Percentiles rank a stretch among this genome's conserved stretches.
Conservation (phyloP, 805 yeast genomes). For the Yamadazyma nakazawae region DNA sequence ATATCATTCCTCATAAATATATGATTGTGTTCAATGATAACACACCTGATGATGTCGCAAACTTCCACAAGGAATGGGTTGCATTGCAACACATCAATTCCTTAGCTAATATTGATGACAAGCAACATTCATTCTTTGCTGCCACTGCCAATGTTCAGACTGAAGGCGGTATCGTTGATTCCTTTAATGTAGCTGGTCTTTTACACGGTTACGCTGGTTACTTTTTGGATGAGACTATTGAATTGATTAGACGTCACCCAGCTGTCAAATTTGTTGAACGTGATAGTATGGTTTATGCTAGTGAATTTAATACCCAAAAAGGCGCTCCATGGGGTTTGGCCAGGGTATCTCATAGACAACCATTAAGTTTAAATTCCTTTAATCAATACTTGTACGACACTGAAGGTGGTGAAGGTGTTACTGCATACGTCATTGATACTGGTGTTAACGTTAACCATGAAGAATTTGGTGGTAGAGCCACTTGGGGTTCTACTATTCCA, state of each 20-base stretch:
- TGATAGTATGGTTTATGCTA: constrained; percentile 68
- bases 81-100: constrained; percentile 48
- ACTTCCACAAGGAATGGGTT: constrained; percentile 69
- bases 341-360: constrained; percentile 79
- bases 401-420: constrained; percentile 79
- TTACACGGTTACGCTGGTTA: constrained; percentile 82
- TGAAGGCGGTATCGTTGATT: constrained; percentile 56
- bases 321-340: constrained; percentile 96
- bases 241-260: constrained; percentile 64
- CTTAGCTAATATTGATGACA: constrained; percentile 28
- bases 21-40: constrained; percentile 80
- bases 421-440: constrained; percentile 85
- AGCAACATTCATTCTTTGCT: constrained; percentile 37
- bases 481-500: constrained; percentile 84
- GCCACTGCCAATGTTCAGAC: constrained; percentile 22
- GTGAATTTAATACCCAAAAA: constrained; percentile 62
- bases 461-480: constrained; percentile 81
- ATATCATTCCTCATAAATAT: constrained; percentile 68
- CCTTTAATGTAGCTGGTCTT: constrained; percentile 54
- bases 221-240: constrained; percentile 73
- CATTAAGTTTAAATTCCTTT: constrained; percentile 63
- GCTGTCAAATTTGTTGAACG: constrained; percentile 67
- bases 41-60: constrained; percentile 48
- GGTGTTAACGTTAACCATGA: constrained; percentile 75
- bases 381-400: constrained; percentile 71